Base-by-base conservation (phyloP, 2,329 filamentous ascomycete genomes). In the Fusarium redolens region DNA sequence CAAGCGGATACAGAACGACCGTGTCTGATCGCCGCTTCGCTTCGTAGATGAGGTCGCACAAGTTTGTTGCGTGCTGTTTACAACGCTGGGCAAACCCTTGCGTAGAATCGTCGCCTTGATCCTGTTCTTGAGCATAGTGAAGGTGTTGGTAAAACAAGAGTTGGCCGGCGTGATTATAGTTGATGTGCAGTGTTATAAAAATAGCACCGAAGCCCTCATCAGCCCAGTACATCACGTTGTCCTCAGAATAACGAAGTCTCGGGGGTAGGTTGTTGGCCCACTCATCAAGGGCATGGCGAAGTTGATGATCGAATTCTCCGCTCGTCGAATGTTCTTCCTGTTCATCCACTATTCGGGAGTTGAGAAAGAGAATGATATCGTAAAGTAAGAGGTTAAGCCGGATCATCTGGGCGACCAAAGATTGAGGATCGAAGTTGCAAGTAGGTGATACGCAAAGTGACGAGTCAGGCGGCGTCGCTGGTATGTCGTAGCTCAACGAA, bases 81-180 rank as follows among this genome's bases (percentile, higher is more conserved):
- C 56, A 59, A 31, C 35, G 17, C 33, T 58, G 22, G 7, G 55
- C 55, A 47, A 58, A 58, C 7, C 31, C 31, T 31, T 38, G 55
- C 8, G 55, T 47, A 11, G 4, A 1, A 20, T 48, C 10, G 10
- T 30, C 31, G 9, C 3, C 10, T 38, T 38, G 31, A 2, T 48
- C 41, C 22, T 30, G 55, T 48, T 47, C 22, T 30, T 22, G 55
- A 13, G n/a, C 14, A 17, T 31, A 30, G 10, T 58, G 41, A 11
- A 58, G 55, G 33, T 58, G 22, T 30, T 30, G 55, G n/a, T 59
- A 59, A 25, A 59, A 59, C 11, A 51, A 40, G 9, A 59, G 56
- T 20, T 59, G 44, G 8, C 44, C 56, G 4, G 44, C 44, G 35
- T 59, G 56, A n/a, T 59, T 50, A 17, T 59, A 59, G 17, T 59